Percentiles rank a stretch among this genome's conserved stretches.
These are phyloP conservation scores for Roridomyces roridus DNA, from an alignment of 768 basidiomycete genomes.

Conservation along the genomic window DNA sequence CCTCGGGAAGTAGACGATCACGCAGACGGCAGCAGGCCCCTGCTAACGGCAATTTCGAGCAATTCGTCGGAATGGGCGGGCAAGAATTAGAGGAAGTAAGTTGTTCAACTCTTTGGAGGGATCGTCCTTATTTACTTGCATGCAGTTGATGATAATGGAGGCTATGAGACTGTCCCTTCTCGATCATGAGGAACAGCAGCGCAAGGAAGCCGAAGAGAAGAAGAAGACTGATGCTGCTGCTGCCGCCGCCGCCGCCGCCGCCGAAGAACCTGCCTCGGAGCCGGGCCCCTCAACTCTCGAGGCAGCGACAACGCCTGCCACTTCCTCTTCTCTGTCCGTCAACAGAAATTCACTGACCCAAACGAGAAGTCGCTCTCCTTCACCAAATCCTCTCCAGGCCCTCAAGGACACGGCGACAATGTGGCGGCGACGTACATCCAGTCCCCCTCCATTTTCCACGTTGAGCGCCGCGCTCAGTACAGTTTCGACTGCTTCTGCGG, in stretches of 20 bases:
- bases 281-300: conserved; percentile 41
- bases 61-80: conserved; percentile 78
- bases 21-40: conserved; percentile 59
- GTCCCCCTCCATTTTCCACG: conserved; percentile 51
- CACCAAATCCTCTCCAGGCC: conserved; percentile 30
- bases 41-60: conserved; percentile 65
- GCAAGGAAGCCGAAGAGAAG: conserved; percentile 74
- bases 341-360: conserved; percentile 40
- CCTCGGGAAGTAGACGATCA: conserved; percentile 57
- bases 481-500: conserved; percentile 52
- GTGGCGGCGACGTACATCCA: conserved; percentile 39
- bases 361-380: conserved; percentile 44
- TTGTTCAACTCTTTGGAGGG: conserved; percentile 13
- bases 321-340: conserved; percentile 31
- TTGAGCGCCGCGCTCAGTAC: conserved; percentile 51
- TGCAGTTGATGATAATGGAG: conserved; percentile 96
- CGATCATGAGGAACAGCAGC: conserved; percentile 94
- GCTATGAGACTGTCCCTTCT: conserved; percentile 95
- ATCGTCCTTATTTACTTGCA: conserved; percentile 16
- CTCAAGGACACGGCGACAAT: conserved; percentile 35
- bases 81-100: conserved; percentile 92
- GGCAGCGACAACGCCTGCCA: conserved; percentile 29
- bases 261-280: conserved; percentile 30
- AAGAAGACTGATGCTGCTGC: conserved; percentile 54
- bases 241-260: conserved; percentile 39